Evolutionary conservation across 257 asterid species (phyloP).

Genomic region (Lantana camara): DNA sequence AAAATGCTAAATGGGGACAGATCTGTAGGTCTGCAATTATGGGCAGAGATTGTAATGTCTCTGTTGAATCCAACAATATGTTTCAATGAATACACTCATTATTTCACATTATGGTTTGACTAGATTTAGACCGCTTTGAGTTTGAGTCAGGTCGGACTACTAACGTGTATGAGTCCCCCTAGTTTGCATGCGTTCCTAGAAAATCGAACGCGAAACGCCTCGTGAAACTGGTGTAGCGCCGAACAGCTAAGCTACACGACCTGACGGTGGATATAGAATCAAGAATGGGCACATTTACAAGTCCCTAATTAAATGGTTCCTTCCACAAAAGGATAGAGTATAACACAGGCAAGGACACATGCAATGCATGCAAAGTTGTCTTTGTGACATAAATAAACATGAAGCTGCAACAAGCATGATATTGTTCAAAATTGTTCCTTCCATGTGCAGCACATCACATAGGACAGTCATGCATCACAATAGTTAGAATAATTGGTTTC

Average conservation of each 20-base stretch:
- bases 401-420: background rate
- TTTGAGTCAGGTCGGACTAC: too few species aligned
- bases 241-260: too few species aligned
- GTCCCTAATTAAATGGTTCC: too few species aligned
- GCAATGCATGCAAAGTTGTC: conserved; percentile 14
- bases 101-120: conserved; percentile 19
- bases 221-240: too few species aligned
- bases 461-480: background rate
- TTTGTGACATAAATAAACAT: background rate
- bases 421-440: conserved; percentile 20
- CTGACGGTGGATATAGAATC: too few species aligned
- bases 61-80: conserved; percentile 12
- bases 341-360: conserved; percentile 6
- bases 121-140: too few species aligned
- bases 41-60: conserved; percentile 34
- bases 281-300: background rate
- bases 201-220: too few species aligned
- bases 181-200: too few species aligned
- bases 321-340: background rate
- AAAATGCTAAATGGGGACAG: conserved; percentile 30
- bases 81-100: background rate
- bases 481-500: background rate
- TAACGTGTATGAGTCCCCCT: too few species aligned
- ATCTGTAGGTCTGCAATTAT: conserved; percentile 26
- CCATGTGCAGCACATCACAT: conserved; percentile 3